Conservation (phyloP, 495 filamentous ascomycete species). For the Neurospora sp. region DNA sequence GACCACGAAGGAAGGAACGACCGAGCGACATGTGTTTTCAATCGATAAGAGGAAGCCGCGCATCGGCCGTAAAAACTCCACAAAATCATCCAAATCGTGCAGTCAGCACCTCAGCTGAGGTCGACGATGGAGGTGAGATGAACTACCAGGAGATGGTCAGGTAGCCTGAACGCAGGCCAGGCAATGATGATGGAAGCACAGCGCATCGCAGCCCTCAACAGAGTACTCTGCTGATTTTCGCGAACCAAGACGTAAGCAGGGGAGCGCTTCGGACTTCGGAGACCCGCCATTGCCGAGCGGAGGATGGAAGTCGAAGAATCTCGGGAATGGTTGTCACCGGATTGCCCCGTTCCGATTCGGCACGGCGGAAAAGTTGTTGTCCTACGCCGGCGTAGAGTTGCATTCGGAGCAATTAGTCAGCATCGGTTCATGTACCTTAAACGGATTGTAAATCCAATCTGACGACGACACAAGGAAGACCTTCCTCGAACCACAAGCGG, state of each 20-base stretch:
- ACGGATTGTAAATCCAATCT: neutral
- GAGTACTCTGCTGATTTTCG: neutral
- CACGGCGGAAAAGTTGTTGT: neutral
- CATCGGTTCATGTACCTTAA: neutral
- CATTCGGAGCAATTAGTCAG: neutral
- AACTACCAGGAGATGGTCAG: neutral
- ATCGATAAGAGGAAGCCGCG: neutral
- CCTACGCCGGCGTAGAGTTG: neutral
- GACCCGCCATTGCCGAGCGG: neutral
- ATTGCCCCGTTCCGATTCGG: neutral
- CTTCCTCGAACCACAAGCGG: neutral
- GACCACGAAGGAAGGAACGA: neutral
- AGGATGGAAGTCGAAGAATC: neutral
- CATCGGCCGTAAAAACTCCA: neutral
- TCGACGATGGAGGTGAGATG: neutral
- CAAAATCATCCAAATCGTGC: neutral
- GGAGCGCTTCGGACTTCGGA: neutral
- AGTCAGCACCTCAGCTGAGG: neutral
- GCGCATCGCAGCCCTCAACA: neutral
- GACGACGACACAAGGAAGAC: neutral
- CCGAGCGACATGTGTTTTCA: neutral
- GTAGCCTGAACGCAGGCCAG: neutral
- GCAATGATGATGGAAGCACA: neutral
- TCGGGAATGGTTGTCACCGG: neutral
- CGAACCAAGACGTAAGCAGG: neutral